Evolutionary conservation across 2,329 filamentous ascomycete species (phyloP).

Genomic region (Rhinocladiella mackenziei): DNA sequence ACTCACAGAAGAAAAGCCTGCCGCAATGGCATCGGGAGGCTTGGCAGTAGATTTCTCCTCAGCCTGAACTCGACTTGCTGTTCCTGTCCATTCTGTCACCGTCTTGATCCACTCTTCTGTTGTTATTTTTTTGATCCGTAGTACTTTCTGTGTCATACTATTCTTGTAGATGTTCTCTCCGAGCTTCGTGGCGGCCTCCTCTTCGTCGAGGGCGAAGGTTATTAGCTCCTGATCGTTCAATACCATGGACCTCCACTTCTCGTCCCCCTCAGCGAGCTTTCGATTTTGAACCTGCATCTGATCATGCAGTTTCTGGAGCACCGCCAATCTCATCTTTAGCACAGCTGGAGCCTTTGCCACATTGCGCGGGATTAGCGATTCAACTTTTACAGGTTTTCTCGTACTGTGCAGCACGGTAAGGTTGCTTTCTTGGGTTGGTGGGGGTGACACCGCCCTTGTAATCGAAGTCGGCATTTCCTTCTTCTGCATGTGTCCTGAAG

Average conservation of each 20-base stretch:
- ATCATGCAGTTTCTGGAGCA: constrained; percentile 44
- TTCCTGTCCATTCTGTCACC: constrained; percentile 39
- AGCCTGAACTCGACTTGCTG: background rate
- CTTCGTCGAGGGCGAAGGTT: constrained; percentile 55
- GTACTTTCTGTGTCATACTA: constrained; percentile 75
- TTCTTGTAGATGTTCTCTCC: constrained; percentile 74
- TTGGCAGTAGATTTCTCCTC: constrained; percentile 9
- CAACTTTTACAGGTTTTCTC: constrained; percentile 34
- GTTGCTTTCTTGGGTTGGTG: constrained; percentile 12
- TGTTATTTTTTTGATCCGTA: constrained; percentile 71
- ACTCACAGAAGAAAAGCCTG: constrained; percentile 54
- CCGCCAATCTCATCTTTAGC: constrained; percentile 40
- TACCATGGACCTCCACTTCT: constrained; percentile 35
- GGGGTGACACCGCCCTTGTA: constrained; percentile 20
- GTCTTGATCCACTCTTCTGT: constrained; percentile 67
- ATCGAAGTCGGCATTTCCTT: constrained; percentile 14
- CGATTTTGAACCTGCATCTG: constrained; percentile 43
- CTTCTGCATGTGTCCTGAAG: background rate
- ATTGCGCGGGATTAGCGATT: constrained; percentile 45
- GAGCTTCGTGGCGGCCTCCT: constrained; percentile 56
- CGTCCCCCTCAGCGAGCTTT: constrained; percentile 34
- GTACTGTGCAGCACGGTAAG: constrained; percentile 11
- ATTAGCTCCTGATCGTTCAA: constrained; percentile 44
- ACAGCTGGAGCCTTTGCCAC: constrained; percentile 42
- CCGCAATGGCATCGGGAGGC: constrained; percentile 4